Evolutionary conservation across 2,329 filamentous ascomycete genomes (phyloP), one percentile per base, ranked within the genome.

Genomic region (Sporothrix pallida): DNA sequence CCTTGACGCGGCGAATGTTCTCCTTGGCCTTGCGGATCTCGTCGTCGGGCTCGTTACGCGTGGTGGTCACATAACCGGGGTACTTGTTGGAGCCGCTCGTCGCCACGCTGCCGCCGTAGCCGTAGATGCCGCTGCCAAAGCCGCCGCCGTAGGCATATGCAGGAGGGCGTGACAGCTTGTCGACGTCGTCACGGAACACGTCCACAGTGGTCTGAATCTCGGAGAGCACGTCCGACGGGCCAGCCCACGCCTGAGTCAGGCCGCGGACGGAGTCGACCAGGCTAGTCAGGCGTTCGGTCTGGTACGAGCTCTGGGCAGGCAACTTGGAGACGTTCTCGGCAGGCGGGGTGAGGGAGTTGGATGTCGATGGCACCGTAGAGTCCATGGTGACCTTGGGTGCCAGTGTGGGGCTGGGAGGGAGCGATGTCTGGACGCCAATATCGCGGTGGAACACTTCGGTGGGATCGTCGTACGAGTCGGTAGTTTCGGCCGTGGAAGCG

Each of bases 361-460:
- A 5, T 5, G 60, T 8, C 7, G 71, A 48, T 1, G 72, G 46
- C 13, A 73, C 63, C 3, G 74, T 69, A 37, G 74, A 70, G 56
- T 73, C 74, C 46, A 74, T 72, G 63, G 72, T 68, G 42, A 60
- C 54, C 2, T 37, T 42, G 50, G 73, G 62, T 17, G 48, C 31
- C 50, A 70, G 52, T 12, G 81, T 77, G 6, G 84, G 83, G 3
- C 85, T 85, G 2, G 85, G 80, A 0, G 83, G 83, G 1, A 85
- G 85, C 0, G 89, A 90, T 0, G 93, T 96, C 81, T 96, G 93
- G 0, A 93, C 92, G 76, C 92, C 92, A 74, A 93, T 87, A 79
- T 96, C 93, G 63, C 92, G 89, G 81, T 95, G 92, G 82, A 93
- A 96, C 75, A 95, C 87, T 81, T 95, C 93, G 0, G 91, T 90